Percentiles rank a stretch among this genome's conserved stretches.
These are phyloP conservation scores for Penicillium sp. DNA, from an alignment of 2,329 filamentous ascomycete genomes.

Conservation along the genomic window DNA sequence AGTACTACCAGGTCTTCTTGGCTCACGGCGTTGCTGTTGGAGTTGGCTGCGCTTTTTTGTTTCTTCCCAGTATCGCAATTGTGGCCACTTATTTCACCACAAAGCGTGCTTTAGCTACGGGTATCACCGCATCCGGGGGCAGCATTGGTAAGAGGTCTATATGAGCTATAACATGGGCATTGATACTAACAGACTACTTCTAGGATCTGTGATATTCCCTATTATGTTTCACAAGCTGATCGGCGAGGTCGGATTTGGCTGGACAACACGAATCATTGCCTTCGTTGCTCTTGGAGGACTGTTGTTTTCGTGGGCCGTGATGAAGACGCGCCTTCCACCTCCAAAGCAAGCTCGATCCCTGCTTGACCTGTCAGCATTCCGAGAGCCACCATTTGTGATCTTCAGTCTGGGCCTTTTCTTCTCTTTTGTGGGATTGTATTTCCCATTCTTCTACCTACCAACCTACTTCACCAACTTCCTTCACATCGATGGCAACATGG, in stretches of 20 bases:
- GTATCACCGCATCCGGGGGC: slow-evolving; percentile 28
- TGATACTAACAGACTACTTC: neutral
- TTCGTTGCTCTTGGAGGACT: slow-evolving; percentile 45
- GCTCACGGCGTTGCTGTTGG: slow-evolving; percentile 34
- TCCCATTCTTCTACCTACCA: slow-evolving; percentile 52
- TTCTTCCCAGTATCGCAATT: slow-evolving; percentile 30
- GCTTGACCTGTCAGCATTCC: slow-evolving; percentile 40
- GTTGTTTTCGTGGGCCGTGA: slow-evolving; percentile 40
- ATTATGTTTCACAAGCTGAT: slow-evolving; percentile 49
- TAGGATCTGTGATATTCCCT: slow-evolving; percentile 48
- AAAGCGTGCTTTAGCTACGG: slow-evolving; percentile 31
- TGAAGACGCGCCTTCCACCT: slow-evolving; percentile 37
- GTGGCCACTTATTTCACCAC: slow-evolving; percentile 30
- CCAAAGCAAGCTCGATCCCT: slow-evolving; percentile 31
- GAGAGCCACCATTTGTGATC: slow-evolving; percentile 41
- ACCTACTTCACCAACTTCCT: slow-evolving; percentile 19
- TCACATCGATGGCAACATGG: slow-evolving; percentile 4
- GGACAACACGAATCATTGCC: slow-evolving; percentile 50
- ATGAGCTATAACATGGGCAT: neutral
- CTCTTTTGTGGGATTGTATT: slow-evolving; percentile 49
- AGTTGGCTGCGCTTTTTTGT: slow-evolving; percentile 29
- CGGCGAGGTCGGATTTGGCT: slow-evolving; percentile 47
- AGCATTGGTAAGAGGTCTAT: slow-evolving; percentile 25
- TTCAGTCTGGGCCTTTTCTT: slow-evolving; percentile 41
- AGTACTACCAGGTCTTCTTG: slow-evolving; percentile 45